Evolutionary conservation across 345 rosid genomes (phyloP), one percentile per base, ranked within the genome.

Genomic region (Eutrema japonicum): DNA sequence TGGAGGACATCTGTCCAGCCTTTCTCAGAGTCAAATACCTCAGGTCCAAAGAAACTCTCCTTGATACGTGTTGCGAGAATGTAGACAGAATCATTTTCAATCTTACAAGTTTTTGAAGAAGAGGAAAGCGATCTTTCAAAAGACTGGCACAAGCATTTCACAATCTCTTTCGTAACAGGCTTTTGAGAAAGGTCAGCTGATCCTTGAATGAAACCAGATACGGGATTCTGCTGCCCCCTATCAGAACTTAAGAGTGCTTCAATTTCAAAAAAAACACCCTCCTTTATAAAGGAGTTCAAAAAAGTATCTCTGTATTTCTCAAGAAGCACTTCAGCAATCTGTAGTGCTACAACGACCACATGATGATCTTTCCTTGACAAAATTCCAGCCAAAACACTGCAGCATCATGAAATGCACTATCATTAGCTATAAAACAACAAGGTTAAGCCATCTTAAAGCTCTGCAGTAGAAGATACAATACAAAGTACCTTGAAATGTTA

Each of bases 371-470:
- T 89, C 77, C 93, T 85, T 51, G 92, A 83, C 69, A 89, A 78
- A 53, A 91, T 88, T 4, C 96, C 99, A 66, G 96, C 96, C 84
- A 94, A 77, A 70, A 94, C 93, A 74, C 99, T 94, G 86, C 73
- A 80, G 68, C 66, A 78, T 68, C n/a, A 70, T 45, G 58, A 49
- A 29, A 29, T 53, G 50, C 49, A 70, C 30, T 63, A 78, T 65
- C 73, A 75, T 46, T 52, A 66, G 61, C 56, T 65, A 65, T 26
- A 65, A 32, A 63, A 48, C 37, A 81, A 57, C 67, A 53, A 13
- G 55, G 27, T 37, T 29, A 36, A 47, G 60, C 75, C 80, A 89
- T 87, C 95, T 86, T 70, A 58, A 76, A 85, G 74, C 41, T 50
- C 32, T 33, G 12, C 54, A 8, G 65, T 4, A 66, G 13, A 30